Percentiles rank a stretch among this genome's conserved stretches.
Conservation (phyloP, 148 eudicot species). For the Suaeda aralocaspica region DNA sequence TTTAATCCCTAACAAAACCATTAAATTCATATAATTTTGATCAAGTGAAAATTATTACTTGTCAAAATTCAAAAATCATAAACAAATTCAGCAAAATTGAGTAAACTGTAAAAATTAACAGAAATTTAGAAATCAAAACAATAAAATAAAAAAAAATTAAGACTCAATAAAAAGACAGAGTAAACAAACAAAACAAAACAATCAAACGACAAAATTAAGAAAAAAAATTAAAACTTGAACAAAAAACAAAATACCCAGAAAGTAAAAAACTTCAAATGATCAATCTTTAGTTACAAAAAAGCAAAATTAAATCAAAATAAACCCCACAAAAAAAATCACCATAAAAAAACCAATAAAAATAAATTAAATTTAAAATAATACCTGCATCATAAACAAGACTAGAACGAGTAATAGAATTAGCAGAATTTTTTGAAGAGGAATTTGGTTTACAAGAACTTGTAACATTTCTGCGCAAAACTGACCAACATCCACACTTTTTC, state of each 20-base stretch:
- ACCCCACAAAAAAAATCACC: background rate
- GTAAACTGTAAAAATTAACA: background rate
- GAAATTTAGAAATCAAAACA: background rate
- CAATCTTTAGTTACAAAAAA: background rate
- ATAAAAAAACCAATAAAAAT: background rate
- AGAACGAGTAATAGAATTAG: constrained; percentile 54
- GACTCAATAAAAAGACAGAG: no score
- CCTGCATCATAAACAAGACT: constrained; percentile 98
- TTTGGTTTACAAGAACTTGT: constrained; percentile 46
- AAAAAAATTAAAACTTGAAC: background rate
- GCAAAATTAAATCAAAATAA: background rate
- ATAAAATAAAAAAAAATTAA: background rate
- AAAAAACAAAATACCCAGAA: background rate
- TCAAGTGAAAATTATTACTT: background rate
- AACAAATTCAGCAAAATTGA: no score
- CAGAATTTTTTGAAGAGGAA: constrained; percentile 34
- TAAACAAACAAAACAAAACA: background rate
- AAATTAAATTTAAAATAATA: background rate
- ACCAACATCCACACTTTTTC: constrained; percentile 87
- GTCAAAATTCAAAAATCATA: background rate
- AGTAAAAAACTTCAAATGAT: background rate
- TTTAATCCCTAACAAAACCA: constrained; percentile 1
- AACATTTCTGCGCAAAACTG: constrained; percentile 52
- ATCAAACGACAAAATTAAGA: background rate
- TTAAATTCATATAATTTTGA: constrained; percentile 4